Evolutionary conservation across 1,284 basidiomycete species (phyloP).

Genomic region (Trichosporon coremiiforme): DNA sequence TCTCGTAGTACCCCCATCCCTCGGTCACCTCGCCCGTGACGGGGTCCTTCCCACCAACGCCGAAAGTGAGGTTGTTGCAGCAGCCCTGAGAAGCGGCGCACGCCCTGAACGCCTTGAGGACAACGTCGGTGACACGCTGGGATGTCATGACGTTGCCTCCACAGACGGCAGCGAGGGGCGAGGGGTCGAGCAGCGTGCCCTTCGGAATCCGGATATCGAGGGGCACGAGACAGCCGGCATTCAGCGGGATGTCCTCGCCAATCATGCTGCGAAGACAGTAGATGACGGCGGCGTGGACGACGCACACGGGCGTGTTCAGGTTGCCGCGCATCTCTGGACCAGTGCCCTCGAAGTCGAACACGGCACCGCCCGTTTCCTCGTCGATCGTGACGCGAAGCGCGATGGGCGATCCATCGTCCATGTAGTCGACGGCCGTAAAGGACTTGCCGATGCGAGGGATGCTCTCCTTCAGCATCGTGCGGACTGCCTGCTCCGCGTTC

Average conservation of each 20-base stretch:
- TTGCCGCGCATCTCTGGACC: slow-evolving; percentile 87
- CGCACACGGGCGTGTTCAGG: slow-evolving; percentile 83
- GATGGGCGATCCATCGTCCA: slow-evolving; percentile 86
- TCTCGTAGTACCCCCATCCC: slow-evolving; percentile 33
- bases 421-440: slow-evolving; percentile 36
- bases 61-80: slow-evolving; percentile 62
- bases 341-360: slow-evolving; percentile 86
- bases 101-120: slow-evolving; percentile 87
- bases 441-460: slow-evolving; percentile 61
- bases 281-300: slow-evolving; percentile 89
- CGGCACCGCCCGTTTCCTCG: slow-evolving; percentile 71
- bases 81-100: slow-evolving; percentile 86
- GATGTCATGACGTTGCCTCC: slow-evolving; percentile 73
- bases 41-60: slow-evolving; percentile 22
- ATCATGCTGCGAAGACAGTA: slow-evolving; percentile 63
- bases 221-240: slow-evolving; percentile 77
- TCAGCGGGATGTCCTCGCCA: slow-evolving; percentile 78
- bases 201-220: slow-evolving; percentile 73
- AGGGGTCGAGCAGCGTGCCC: slow-evolving; percentile 78
- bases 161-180: slow-evolving; percentile 83
- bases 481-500: slow-evolving; percentile 87
- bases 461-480: slow-evolving; percentile 71
- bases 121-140: slow-evolving; percentile 92
- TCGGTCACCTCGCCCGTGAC: slow-evolving; percentile 22
- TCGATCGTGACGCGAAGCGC: slow-evolving; percentile 78